Evolutionary conservation across 2,329 filamentous ascomycete species (phyloP), one percentile per base, ranked within the genome.

Genomic region (Fusarium sarcochroum): DNA sequence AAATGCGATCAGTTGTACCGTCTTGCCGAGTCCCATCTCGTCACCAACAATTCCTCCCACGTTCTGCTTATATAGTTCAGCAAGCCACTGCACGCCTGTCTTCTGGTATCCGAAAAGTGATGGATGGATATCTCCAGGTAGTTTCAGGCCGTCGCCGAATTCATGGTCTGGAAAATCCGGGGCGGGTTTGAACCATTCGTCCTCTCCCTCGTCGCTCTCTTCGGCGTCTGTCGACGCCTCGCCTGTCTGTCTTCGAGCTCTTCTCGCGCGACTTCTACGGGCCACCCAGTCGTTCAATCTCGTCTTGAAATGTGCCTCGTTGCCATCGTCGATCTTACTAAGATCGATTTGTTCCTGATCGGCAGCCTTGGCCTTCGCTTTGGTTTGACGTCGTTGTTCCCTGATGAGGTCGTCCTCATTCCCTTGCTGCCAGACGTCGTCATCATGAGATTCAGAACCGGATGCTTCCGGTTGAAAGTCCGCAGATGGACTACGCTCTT

Each of bases 21-120:
- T 99, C 81, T 99, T 99, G 6, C 96, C 96, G n/a, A 99, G 82
- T 1, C 97, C 96, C 96, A 99, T 99, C 79, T 99, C 96, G 75
- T 99, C 96, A 7, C 95, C 96, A 38, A 99, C 87, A 54, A 99
- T 98, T 4, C 96, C 96, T 23, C 96, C 96, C 7, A 97, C 94
- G 63, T 91, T 88, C 76, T 98, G 94, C 57, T 90, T 89, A 76
- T 97, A 95, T 4, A 99, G 83, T 78, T 99, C 95, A 77, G 93
- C 94, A 8, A 99, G 86, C 96, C 96, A 99, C 76, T 97, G 92
- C 5, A 99, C 94, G 5, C 95, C 94, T 0, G 94, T 98, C 79
- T 97, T 98, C 75, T 99, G 96, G 71, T 99, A 99, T 67, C 97
- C 93, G 73, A 98, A 99, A 0, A 99, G 83, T 4, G 93, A 93